phyloP scores from a whole-genome alignment of 768 basidiomycete genomes.

The Leccinum obscurum region DNA sequence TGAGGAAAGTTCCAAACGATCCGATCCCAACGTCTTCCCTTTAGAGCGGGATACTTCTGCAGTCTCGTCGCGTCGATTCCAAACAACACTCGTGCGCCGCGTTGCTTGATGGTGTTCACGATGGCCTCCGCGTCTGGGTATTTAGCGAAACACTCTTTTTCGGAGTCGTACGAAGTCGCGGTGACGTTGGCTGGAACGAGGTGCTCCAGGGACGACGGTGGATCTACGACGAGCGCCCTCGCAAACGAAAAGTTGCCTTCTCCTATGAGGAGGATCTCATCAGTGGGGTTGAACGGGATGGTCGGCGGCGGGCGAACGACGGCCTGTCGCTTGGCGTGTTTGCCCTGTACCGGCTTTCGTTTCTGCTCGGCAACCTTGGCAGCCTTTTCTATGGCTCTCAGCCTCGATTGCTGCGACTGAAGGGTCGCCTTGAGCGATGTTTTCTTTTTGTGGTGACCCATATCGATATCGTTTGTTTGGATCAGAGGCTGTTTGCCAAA shows the following conservation, averaged over 20 bases:
- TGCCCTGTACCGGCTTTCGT: constrained; percentile 31
- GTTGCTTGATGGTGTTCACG: constrained; percentile 51
- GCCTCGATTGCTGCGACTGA: constrained; percentile 65
- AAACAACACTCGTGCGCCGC: constrained; percentile 75
- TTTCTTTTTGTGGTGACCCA: constrained; percentile 58
- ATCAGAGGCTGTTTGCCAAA: constrained; percentile 28
- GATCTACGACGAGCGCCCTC: constrained; percentile 59
- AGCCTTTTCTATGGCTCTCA: constrained; percentile 62
- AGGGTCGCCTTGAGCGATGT: constrained; percentile 62
- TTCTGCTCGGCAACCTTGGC: constrained; percentile 44
- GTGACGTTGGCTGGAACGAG: constrained; percentile 69
- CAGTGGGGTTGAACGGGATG: constrained; percentile 63
- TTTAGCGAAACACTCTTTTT: constrained; percentile 74
- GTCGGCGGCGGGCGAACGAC: constrained; percentile 43
- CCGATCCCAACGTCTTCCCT: constrained; percentile 67
- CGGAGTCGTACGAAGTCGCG: constrained; percentile 84
- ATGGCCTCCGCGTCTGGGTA: constrained; percentile 73
- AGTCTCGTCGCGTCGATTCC: constrained; percentile 82
- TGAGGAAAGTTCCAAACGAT: constrained; percentile 98
- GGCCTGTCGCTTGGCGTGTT: constrained; percentile 19
- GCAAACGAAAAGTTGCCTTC: constrained; percentile 97
- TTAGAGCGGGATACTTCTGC: constrained; percentile 56
- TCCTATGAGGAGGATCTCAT: constrained; percentile 77
- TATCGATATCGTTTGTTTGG: constrained; percentile 30
- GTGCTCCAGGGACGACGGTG: constrained; percentile 45